Base-by-base conservation (phyloP, 768 basidiomycete species). In the Tephrocybe sp. region DNA sequence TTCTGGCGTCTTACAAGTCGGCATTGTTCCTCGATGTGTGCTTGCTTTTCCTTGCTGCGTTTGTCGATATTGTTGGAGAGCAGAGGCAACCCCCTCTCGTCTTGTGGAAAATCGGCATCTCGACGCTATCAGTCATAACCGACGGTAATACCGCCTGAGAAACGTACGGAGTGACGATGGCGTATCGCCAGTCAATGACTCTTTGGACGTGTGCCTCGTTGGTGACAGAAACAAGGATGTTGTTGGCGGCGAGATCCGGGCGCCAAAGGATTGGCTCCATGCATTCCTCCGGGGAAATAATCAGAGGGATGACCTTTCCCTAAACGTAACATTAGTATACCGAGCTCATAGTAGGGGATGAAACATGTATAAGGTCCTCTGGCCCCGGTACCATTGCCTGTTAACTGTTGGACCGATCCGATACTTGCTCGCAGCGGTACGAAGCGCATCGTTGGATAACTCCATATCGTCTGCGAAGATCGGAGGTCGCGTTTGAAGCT, bases 361-460 rank as follows among this genome's bases (percentile, higher is more conserved):
- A 4, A 57, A 11, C 39, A 14, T 62, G 51, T 48, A 71, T 68
- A 71, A 19, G 71, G 70, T 30, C 71, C 71, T 26, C 61, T 56
- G 23, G 31, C 58, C 61, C 11, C 60, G 55, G 62, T 64, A 68
- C 55, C 63, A 68, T 35, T 60, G 58, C 9, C 61, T 35, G 45
- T 67, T 60, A 3, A 60, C 51, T 22, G 57, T 59, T 5, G 61
- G 70, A 8, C 69, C 70, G 17, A 69, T 62, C 13, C 64, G 54
- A 47, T 61, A 67, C 45, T 53, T 60, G 10, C 54, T 54, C 16
- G 56, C 54, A 17, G 56, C 51, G 32, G 57, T 45, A 7, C 60
- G 26, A 39, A 33, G 33, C 20, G 44, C 35, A 20, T 40, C 38
- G 17, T n/a, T 33, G 39, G 40, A 20, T 14, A 42, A 41, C 17